phyloP scores from a whole-genome alignment of 345 rosid genomes.

The Brassica carinata region DNA sequence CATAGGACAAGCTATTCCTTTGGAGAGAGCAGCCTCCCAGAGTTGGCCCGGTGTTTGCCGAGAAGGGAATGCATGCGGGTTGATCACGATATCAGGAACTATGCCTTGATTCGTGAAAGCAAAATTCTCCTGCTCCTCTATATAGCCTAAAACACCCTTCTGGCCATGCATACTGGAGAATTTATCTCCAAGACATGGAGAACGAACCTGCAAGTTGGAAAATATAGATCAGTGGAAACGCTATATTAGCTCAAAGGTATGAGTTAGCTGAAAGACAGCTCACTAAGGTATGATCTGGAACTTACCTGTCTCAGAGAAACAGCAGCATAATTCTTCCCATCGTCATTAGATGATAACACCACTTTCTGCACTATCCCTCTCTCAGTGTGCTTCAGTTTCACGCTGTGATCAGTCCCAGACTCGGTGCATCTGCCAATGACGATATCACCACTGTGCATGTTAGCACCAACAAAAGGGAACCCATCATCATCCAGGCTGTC shows the following conservation, averaged over 20 bases:
- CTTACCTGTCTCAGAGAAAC: slow-evolving; percentile 88
- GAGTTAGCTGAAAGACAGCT: background rate
- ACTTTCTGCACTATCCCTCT: slow-evolving; percentile 91
- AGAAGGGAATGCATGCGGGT: slow-evolving; percentile 93
- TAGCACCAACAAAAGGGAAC: slow-evolving; percentile 79
- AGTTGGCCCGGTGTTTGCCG: slow-evolving; percentile 95
- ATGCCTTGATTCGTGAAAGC: slow-evolving; percentile 90
- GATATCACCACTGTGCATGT: slow-evolving; percentile 80
- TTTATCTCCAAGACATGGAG: slow-evolving; percentile 91
- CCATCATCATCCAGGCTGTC: slow-evolving; percentile 95
- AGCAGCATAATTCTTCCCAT: slow-evolving; percentile 86
- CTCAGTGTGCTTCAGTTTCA: slow-evolving; percentile 90
- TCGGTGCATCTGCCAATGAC: slow-evolving; percentile 83
- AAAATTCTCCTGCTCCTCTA: slow-evolving; percentile 87
- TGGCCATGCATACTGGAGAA: slow-evolving; percentile 99
- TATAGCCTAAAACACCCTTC: slow-evolving; percentile 89
- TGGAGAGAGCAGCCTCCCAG: slow-evolving; percentile 88
- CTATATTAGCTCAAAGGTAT: background rate
- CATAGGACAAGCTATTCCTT: slow-evolving; percentile 75
- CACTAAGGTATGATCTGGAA: slow-evolving; percentile 16
- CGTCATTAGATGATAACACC: slow-evolving; percentile 82
- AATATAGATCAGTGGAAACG: slow-evolving; percentile 18
- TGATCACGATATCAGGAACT: slow-evolving; percentile 88
- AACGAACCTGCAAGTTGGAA: slow-evolving; percentile 59
- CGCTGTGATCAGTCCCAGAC: slow-evolving; percentile 77